A percentile compares a stretch with the other conserved stretches of the same genome.
Evolutionary conservation across 2,329 filamentous ascomycete species (phyloP).

Genomic region (Clarireedia homoeocarpa): DNA sequence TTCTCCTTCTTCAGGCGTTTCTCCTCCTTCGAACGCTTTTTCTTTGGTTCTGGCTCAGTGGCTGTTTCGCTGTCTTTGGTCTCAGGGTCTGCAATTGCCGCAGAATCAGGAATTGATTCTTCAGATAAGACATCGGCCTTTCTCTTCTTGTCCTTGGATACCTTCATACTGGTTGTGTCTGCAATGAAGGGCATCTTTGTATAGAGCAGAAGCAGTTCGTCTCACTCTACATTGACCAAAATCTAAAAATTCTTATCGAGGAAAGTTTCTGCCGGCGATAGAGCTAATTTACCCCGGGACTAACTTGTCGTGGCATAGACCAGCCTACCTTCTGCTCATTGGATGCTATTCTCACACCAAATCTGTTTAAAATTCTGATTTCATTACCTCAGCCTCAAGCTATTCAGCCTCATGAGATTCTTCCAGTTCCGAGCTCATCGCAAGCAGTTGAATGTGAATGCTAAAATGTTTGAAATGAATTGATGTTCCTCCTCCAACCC

Average conservation of each 20-base stretch:
- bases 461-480: too few species aligned
- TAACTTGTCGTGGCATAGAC: constrained; percentile 1
- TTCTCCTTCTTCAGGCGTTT: neutral
- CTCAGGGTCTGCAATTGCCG: neutral
- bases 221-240: neutral
- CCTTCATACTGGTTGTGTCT: constrained; percentile 3
- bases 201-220: neutral
- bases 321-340: neutral
- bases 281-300: constrained; percentile 2
- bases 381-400: too few species aligned
- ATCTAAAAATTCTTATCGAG: constrained; percentile 11
- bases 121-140: constrained; percentile 13
- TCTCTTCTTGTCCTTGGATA: constrained; percentile 15
- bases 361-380: neutral
- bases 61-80: neutral
- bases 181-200: constrained; percentile 2
- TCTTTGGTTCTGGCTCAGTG: neutral
- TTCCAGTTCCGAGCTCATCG: too few species aligned
- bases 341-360: neutral
- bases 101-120: neutral
- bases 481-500: too few species aligned
- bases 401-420: neutral
- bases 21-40: constrained; percentile 7
- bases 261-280: constrained; percentile 8
- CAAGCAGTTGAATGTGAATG: too few species aligned